Evolutionary conservation across 306 rosid species (phyloP).

Genomic region (Biancaea sappan): DNA sequence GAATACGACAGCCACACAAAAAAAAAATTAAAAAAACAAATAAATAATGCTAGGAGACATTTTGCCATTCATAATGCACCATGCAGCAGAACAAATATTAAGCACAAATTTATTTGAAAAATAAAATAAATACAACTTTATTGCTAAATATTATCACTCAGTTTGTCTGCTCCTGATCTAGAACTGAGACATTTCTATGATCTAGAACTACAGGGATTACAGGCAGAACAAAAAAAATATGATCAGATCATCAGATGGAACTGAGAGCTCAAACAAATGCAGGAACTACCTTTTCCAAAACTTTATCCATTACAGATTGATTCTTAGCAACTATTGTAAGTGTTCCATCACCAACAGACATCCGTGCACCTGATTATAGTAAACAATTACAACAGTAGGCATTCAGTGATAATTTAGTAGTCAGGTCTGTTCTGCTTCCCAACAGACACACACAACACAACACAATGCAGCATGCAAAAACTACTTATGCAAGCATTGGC

Average conservation of each 20-base stretch:
- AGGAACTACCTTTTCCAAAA: conserved; percentile 72
- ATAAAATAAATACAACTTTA: conserved; percentile 12
- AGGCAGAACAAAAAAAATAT: conserved; percentile 4
- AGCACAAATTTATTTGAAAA: conserved; percentile 5
- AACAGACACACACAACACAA: background rate
- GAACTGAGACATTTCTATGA: conserved; percentile 18
- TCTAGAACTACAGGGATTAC: background rate
- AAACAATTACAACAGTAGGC: conserved; percentile 31
- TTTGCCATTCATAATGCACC: conserved; percentile 9
- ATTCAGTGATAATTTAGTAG: background rate
- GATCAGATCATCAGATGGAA: conserved; percentile 1
- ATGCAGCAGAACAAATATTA: conserved; percentile 3
- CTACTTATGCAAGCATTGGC: background rate
- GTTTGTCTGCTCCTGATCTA: conserved; percentile 23
- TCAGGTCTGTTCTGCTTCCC: background rate
- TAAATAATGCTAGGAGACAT: background rate
- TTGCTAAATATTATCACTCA: conserved; percentile 11
- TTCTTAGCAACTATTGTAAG: conserved; percentile 85
- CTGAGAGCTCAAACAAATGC: conserved; percentile 15
- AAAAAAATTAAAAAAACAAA: too few species aligned
- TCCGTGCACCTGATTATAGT: conserved; percentile 70
- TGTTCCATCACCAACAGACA: conserved; percentile 87
- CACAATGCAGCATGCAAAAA: conserved; percentile 16
- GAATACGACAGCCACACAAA: conserved; percentile 9
- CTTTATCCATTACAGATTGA: conserved; percentile 77